Conservation (phyloP, 345 rosid species). For the Bruguiera gymnorhiza region DNA sequence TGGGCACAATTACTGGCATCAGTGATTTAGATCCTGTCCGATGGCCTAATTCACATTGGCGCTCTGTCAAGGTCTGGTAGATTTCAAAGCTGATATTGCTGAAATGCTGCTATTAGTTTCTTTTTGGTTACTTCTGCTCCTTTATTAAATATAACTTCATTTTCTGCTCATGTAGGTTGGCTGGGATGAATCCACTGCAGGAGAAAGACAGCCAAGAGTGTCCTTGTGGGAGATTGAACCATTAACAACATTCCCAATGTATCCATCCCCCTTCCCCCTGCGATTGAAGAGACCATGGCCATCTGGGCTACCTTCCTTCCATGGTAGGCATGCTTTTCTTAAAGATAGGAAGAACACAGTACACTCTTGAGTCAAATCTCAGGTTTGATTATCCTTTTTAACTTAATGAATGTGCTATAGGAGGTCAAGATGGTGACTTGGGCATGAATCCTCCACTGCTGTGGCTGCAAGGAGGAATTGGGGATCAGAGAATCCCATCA, state of each 20-base stretch:
- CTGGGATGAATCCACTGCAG: constrained; percentile 58
- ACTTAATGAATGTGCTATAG: not conserved
- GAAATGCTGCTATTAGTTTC: not conserved
- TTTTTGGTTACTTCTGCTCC: not conserved
- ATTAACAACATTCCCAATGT: constrained; percentile 48
- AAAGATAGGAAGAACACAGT: not conserved
- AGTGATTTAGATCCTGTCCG: constrained; percentile 64
- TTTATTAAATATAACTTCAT: not conserved
- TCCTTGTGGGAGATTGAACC: constrained; percentile 58
- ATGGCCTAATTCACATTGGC: constrained; percentile 79
- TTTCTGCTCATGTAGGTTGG: constrained; percentile 36
- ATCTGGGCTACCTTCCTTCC: constrained; percentile 42
- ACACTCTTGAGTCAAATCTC: not conserved
- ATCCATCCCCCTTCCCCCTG: constrained; percentile 45
- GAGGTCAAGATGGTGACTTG: constrained; percentile 37
- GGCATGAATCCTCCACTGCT: constrained; percentile 34
- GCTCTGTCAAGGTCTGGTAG: constrained; percentile 50
- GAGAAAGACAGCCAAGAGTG: constrained; percentile 55
- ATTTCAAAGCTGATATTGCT: not conserved
- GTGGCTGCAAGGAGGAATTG: constrained; percentile 49
- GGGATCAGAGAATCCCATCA: constrained; percentile 42
- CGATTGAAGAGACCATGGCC: constrained; percentile 48
- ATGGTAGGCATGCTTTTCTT: constrained; percentile 22
- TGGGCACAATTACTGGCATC: constrained; percentile 77
- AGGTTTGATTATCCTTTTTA: not conserved